These are phyloP conservation scores for Xerocomus cyaneibrunnescens DNA, from an alignment of 1,284 basidiomycete genomes.

Conservation along the genomic window DNA sequence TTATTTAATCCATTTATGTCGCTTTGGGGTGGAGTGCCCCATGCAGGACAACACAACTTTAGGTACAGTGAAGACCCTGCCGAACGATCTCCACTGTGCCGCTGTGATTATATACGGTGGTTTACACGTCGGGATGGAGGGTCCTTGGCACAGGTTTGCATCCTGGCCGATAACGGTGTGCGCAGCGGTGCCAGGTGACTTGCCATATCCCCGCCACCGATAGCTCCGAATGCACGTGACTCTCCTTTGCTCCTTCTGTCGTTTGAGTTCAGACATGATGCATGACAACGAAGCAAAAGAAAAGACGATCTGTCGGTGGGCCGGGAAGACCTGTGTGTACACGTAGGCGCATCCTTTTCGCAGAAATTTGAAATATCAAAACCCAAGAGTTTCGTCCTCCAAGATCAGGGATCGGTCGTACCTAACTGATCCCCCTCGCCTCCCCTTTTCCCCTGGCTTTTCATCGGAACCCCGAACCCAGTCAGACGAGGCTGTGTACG, in stretches of 20 bases:
- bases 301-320: background rate
- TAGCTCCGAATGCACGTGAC: too few relatives aligned
- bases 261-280: background rate
- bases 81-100: too few relatives aligned
- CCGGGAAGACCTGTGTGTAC: background rate
- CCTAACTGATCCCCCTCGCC: background rate
- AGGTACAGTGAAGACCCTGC: too few relatives aligned
- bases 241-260: background rate
- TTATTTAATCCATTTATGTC: too few relatives aligned
- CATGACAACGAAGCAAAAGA: background rate
- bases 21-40: too few relatives aligned
- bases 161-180: too few relatives aligned
- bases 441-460: background rate
- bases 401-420: background rate
- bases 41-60: too few relatives aligned
- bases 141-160: too few relatives aligned
- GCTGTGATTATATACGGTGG: too few relatives aligned
- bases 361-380: conserved; percentile 25
- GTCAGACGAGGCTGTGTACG: background rate
- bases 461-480: background rate
- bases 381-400: conserved; percentile 20
- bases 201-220: too few relatives aligned
- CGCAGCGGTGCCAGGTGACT: too few relatives aligned
- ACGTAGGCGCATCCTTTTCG: background rate
- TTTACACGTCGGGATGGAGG: too few relatives aligned